Evolutionary conservation across 306 rosid genomes (phyloP), one percentile per base, ranked within the genome.

Genomic region (Malus sieversii): DNA sequence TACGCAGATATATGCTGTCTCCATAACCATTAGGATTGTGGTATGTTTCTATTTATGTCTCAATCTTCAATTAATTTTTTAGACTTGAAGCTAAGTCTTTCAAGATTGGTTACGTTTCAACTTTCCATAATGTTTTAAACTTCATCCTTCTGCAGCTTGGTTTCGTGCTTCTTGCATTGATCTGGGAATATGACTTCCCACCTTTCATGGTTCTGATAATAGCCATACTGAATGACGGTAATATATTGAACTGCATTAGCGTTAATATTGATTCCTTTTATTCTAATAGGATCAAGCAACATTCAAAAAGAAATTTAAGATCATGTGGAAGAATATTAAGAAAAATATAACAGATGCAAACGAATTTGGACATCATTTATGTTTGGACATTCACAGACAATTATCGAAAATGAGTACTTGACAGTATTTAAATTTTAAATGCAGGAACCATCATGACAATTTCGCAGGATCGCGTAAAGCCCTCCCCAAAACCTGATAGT

Each of bases 151-250:
- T 80, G 82, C 97, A 92, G 97, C 96, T 92, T 82, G 97, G 97
- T 75, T 92, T 90, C 25, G 87, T 87, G 75, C 96, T 92, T 75
- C 86, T 92, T 62, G 93, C 97, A 15, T 78, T 90, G 86, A 92
- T 92, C 74, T 92, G 97, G 97, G 93, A 90, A 81, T 90, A 88
- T 75, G 96, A 92, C 75, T 92, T 92, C 86, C 97, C 96, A 68
- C 96, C 96, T 70, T 92, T 92, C 89, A 92, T 92, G 97, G 97
- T 92, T 81, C 85, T 92, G 79, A 88, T 90, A 52, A 82, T 92
- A 78, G 96, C 97, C n/a, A 92, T 92, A 79, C 80, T 92, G 72
- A 92, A 92, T 87, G 93, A 92, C 75, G 97, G 96, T 92, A 90
- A 84, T 72, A 58, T 66, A 12, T 67, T 62, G 80, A 71, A 58